These are phyloP conservation scores for Cynanchum wilfordii DNA, from an alignment of 257 asterid genomes.

Conservation along the genomic window DNA sequence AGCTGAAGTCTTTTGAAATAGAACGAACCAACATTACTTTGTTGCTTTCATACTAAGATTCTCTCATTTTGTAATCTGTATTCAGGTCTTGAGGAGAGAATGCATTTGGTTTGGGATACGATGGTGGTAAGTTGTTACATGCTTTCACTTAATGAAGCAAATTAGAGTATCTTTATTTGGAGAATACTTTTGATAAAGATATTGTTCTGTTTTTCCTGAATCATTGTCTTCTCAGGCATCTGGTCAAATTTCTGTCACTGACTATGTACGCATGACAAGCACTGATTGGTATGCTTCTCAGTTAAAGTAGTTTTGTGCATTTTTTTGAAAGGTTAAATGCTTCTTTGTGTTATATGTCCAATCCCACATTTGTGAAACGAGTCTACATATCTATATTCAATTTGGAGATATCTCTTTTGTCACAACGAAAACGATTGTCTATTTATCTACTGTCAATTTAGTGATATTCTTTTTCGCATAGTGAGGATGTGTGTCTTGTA, in stretches of 20 bases:
- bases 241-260: constrained; percentile 74
- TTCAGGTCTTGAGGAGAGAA: constrained; percentile 92
- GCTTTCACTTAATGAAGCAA: not conserved
- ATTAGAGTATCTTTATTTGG: not conserved
- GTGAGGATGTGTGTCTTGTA: too few relatives aligned
- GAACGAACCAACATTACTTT: not conserved
- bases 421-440: too few relatives aligned
- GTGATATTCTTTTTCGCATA: too few relatives aligned
- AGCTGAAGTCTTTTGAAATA: not conserved
- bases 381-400: too few relatives aligned
- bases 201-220: not conserved
- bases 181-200: not conserved
- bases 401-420: too few relatives aligned
- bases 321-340: not conserved
- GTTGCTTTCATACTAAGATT: not conserved
- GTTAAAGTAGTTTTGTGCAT: not conserved
- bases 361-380: too few relatives aligned
- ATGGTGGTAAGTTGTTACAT: constrained; percentile 74
- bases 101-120: constrained; percentile 94
- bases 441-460: too few relatives aligned
- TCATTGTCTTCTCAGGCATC: constrained; percentile 44
- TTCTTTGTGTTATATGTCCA: not conserved
- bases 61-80: constrained; percentile 9
- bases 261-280: constrained; percentile 80
- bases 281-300: constrained; percentile 64